Evolutionary conservation across 2,329 filamentous ascomycete species (phyloP).

Genomic region (Claviceps maximensis): DNA sequence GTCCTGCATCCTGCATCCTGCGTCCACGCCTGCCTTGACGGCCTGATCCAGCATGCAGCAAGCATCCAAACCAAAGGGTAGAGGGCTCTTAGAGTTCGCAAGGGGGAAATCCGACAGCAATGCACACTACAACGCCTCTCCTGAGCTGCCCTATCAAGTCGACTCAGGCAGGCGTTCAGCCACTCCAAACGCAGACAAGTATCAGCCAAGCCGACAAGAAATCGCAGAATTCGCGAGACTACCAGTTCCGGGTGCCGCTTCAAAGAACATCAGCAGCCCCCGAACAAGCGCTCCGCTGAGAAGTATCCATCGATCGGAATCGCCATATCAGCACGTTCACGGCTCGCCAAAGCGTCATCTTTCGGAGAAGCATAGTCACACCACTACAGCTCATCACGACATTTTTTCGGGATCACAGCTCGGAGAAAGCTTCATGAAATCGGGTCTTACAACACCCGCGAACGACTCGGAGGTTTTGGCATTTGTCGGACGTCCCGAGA

Average conservation of each 20-base stretch:
- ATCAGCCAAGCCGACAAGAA: slow-evolving; percentile 14
- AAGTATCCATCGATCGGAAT: slow-evolving; percentile 12
- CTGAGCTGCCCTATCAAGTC: slow-evolving; percentile 7
- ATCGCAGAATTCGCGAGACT: slow-evolving; percentile 22
- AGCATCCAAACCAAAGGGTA: slow-evolving; percentile 18
- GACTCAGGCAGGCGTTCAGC: slow-evolving; percentile 11
- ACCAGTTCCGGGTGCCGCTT: slow-evolving; percentile 20
- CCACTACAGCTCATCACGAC: slow-evolving; percentile 8
- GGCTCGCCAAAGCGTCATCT: slow-evolving; percentile 10
- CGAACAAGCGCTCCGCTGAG: slow-evolving; percentile 1
- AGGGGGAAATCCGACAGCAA: slow-evolving; percentile 14
- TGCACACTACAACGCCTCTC: slow-evolving; percentile 10
- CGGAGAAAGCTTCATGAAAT: slow-evolving; percentile 26
- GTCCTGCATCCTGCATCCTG: background rate
- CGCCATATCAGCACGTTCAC: slow-evolving; percentile 7
- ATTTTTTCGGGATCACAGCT: slow-evolving; percentile 27
- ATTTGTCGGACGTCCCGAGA: slow-evolving; percentile 5
- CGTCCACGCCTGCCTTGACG: background rate
- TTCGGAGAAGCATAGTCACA: background rate
- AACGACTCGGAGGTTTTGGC: slow-evolving; percentile 14
- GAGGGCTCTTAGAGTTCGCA: slow-evolving; percentile 20
- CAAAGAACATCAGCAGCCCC: slow-evolving; percentile 1
- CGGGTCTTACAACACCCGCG: slow-evolving; percentile 23
- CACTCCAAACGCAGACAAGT: slow-evolving; percentile 6
- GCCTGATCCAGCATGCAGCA: slow-evolving; percentile 15